These are phyloP conservation scores for Rhododendron ovatum DNA, from an alignment of 148 eudicot genomes.

Conservation along the genomic window DNA sequence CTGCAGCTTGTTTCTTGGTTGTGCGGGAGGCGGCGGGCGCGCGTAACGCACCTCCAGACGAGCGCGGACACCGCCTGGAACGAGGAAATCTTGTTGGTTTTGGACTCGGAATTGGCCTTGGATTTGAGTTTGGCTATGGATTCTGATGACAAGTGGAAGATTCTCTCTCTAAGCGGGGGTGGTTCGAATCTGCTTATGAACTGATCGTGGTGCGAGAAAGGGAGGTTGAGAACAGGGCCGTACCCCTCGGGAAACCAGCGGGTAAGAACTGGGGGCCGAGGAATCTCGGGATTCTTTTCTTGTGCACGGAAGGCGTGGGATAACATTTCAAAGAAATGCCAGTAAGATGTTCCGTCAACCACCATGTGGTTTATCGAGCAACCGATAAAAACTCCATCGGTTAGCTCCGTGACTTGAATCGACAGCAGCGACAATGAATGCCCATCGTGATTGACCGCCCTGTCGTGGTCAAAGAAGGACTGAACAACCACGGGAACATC, in stretches of 20 bases:
- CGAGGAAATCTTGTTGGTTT: slow-evolving; percentile 15
- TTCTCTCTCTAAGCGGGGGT: slow-evolving; percentile 17
- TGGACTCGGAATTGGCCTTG: slow-evolving; percentile 13
- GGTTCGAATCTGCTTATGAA: slow-evolving; percentile 15
- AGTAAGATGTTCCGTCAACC: slow-evolving; percentile 11
- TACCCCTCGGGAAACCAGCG: slow-evolving; percentile 21
- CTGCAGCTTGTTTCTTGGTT: background rate
- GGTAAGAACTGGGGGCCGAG: slow-evolving; percentile 13
- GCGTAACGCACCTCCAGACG: slow-evolving; percentile 19
- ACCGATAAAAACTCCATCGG: slow-evolving; percentile 29
- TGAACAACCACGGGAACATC: slow-evolving; percentile 22
- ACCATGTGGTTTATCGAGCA: slow-evolving; percentile 14
- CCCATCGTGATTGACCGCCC: slow-evolving; percentile 25
- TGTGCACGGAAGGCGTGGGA: background rate
- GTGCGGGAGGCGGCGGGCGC: background rate
- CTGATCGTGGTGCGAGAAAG: slow-evolving; percentile 25
- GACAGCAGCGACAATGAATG: slow-evolving; percentile 20
- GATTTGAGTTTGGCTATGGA: slow-evolving; percentile 19
- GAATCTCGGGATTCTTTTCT: background rate
- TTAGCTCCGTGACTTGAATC: slow-evolving; percentile 25
- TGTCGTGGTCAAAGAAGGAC: slow-evolving; percentile 24
- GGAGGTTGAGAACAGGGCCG: slow-evolving; percentile 15
- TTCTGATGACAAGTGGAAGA: slow-evolving; percentile 22
- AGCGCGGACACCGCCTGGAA: slow-evolving; percentile 23
- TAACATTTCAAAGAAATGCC: slow-evolving; percentile 20